Evolutionary conservation across 495 filamentous ascomycete genomes (phyloP).

Genomic region (Penicillium atrosanguineum): DNA sequence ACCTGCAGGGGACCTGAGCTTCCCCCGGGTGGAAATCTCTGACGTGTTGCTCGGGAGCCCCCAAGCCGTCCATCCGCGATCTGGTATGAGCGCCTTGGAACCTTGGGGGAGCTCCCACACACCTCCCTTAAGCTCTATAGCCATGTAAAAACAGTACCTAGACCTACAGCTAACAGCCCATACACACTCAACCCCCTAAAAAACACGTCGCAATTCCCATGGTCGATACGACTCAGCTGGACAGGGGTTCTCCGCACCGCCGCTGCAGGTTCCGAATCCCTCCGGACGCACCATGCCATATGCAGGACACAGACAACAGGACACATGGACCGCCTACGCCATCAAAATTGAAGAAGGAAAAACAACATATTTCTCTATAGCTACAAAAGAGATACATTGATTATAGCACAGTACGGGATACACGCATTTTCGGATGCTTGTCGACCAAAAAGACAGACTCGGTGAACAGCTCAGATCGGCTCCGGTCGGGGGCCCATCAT

Average conservation of each 20-base stretch:
- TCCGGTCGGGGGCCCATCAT: conserved; percentile 10
- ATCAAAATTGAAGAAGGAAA: conserved; percentile 15
- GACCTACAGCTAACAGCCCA: background rate
- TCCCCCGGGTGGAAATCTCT: conserved; percentile 30
- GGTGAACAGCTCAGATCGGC: conserved; percentile 16
- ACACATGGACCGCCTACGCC: background rate
- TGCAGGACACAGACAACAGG: background rate
- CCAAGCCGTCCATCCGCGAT: conserved; percentile 3
- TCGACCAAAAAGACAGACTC: conserved; percentile 31
- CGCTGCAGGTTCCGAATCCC: conserved; percentile 29
- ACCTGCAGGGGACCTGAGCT: conserved; percentile 4
- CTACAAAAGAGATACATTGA: conserved; percentile 52
- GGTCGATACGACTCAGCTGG: conserved; percentile 1
- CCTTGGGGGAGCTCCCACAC: conserved; percentile 1
- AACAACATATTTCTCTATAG: conserved; percentile 34
- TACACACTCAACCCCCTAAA: background rate
- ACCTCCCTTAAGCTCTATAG: background rate
- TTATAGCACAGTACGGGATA: conserved; percentile 53
- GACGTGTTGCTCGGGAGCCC: conserved; percentile 31
- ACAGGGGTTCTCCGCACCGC: conserved; percentile 34
- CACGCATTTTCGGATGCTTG: conserved; percentile 42
- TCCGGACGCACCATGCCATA: conserved; percentile 21
- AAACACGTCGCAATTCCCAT: conserved; percentile 1
- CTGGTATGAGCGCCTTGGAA: conserved; percentile 2
- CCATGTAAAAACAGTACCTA: background rate